Conservation (phyloP, 2,329 filamentous ascomycete species). For the Trichoderma guizhouense region DNA sequence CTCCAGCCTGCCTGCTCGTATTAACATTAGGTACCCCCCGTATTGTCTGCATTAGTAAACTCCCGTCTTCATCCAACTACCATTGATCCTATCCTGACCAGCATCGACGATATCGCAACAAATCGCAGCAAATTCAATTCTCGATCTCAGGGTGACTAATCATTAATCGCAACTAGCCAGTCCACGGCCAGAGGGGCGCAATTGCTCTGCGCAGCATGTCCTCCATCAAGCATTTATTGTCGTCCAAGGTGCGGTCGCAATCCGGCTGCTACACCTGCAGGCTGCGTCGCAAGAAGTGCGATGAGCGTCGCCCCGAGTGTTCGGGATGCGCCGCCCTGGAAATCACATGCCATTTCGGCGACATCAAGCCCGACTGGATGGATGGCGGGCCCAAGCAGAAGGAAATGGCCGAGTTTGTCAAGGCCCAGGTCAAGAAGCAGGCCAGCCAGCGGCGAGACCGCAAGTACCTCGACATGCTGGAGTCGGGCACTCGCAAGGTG, state of each 20-base stretch:
- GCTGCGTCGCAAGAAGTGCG: conserved; percentile 60
- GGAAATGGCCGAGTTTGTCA: conserved; percentile 51
- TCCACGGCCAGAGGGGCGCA: background rate
- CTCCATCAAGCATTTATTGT: conserved; percentile 14
- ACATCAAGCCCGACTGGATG: conserved; percentile 57
- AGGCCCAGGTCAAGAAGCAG: conserved; percentile 55
- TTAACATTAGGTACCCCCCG: background rate
- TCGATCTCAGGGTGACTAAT: background rate
- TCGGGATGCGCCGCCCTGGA: conserved; percentile 49
- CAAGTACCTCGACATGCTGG: conserved; percentile 45
- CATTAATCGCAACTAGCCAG: background rate
- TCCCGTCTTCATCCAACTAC: conserved; percentile 2
- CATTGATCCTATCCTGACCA: background rate
- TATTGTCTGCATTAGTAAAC: conserved; percentile 10
- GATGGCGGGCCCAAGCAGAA: conserved; percentile 49
- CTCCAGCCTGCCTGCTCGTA: background rate
- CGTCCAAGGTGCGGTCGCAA: conserved; percentile 35
- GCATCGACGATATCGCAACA: background rate
- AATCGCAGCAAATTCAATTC: background rate
- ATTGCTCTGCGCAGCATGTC: background rate
- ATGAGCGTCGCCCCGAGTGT: conserved; percentile 52
- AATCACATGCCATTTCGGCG: conserved; percentile 53
- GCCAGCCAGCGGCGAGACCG: conserved; percentile 49
- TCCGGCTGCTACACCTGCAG: conserved; percentile 60
- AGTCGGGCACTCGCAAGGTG: conserved; percentile 31